A percentile compares a stretch with the other conserved stretches of the same genome.
Evolutionary conservation across 139 green algal species (phyloP).

Genomic region (Picochlorum sp.): DNA sequence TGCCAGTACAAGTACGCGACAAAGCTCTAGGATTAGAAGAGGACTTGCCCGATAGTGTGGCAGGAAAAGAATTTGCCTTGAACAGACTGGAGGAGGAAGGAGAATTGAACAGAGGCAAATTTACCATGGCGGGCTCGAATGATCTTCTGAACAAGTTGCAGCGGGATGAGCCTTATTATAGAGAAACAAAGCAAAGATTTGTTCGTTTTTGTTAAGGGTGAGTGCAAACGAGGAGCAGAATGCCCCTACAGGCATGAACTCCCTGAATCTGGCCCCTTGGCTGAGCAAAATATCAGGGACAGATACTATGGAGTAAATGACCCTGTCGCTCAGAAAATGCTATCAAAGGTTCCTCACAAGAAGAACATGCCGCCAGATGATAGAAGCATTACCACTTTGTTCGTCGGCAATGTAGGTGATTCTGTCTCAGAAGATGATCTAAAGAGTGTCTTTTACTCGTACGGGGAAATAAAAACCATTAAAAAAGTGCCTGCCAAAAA

Average conservation of each 20-base stretch:
- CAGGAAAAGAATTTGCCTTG: conserved; percentile 82
- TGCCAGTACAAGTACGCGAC: conserved; percentile 87
- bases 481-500: conserved; percentile 36
- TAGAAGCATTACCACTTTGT: conserved; percentile 84
- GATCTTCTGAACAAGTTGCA: conserved; percentile 75
- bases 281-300: conserved; percentile 89
- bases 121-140: conserved; percentile 27
- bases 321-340: conserved; percentile 91
- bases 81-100: conserved; percentile 43
- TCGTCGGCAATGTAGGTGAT: conserved; percentile 66
- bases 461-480: conserved; percentile 68
- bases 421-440: conserved; percentile 80
- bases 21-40: conserved; percentile 72
- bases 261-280: conserved; percentile 50
- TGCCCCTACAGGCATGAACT: conserved; percentile 93
- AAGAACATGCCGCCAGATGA: conserved; percentile 77
- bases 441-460: conserved; percentile 73
- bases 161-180: conserved; percentile 92
- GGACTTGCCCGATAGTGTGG: conserved; percentile 70
- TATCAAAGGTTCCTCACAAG: conserved; percentile 49
- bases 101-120: conserved; percentile 26
- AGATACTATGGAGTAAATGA: conserved; percentile 97
- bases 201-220: conserved; percentile 88
- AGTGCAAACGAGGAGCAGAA: conserved; percentile 90
- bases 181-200: conserved; percentile 87